Evolutionary conservation across 331 rosid genomes (phyloP).

Genomic region (Malus hybrid): DNA sequence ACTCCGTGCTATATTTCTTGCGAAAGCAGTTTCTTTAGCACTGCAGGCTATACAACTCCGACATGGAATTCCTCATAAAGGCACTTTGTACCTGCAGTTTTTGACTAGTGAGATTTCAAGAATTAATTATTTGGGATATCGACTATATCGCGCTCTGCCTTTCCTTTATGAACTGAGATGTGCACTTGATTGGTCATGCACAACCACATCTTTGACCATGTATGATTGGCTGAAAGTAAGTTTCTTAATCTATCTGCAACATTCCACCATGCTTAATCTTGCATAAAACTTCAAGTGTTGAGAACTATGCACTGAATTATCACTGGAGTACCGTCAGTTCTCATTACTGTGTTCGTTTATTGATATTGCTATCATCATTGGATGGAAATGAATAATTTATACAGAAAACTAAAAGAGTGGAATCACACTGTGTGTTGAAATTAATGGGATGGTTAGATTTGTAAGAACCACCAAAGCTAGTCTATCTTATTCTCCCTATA

Average conservation of each 20-base stretch:
- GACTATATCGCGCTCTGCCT: slow-evolving; percentile 93
- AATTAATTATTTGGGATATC: slow-evolving; percentile 77
- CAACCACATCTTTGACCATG: slow-evolving; percentile 94
- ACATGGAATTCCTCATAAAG: slow-evolving; percentile 80
- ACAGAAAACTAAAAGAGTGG: too few species aligned
- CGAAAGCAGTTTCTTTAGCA: slow-evolving; percentile 81
- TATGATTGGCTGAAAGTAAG: slow-evolving; percentile 97
- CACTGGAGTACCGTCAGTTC: too few species aligned
- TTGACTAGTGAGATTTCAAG: slow-evolving; percentile 90
- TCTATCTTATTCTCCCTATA: too few species aligned
- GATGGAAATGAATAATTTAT: too few species aligned
- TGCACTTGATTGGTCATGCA: slow-evolving; percentile 98
- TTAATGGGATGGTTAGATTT: too few species aligned
- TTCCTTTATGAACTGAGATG: slow-evolving; percentile 95
- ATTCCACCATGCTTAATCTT: not conserved
- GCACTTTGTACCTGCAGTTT: slow-evolving; percentile 86
- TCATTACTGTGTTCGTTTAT: too few species aligned
- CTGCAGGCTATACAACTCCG: slow-evolving; percentile 91
- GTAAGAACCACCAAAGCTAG: too few species aligned
- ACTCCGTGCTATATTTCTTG: slow-evolving; percentile 81
- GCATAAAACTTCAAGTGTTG: not conserved
- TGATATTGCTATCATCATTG: too few species aligned
- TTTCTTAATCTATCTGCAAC: slow-evolving; percentile 9
- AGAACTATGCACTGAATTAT: not conserved
- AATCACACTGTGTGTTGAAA: too few species aligned